Percentiles rank a stretch among this genome's conserved stretches.
Evolutionary conservation across 2,329 filamentous ascomycete species (phyloP).

Genomic region (Aureobasidium sp.): DNA sequence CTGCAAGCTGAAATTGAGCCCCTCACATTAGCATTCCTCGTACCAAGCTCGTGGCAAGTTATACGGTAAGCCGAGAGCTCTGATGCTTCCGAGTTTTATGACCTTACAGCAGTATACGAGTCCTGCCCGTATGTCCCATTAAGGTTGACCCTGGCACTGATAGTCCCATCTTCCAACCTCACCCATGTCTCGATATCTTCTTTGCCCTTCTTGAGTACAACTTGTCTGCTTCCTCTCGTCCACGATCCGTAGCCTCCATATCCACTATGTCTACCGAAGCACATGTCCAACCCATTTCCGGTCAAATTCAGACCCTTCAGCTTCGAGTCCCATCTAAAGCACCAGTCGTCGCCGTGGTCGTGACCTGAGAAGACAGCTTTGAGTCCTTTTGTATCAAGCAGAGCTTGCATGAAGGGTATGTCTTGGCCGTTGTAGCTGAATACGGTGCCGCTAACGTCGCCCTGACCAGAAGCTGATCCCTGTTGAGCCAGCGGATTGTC

Average conservation of each 20-base stretch:
- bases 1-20: too few relatives aligned
- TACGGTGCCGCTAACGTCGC: conserved; percentile 22
- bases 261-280: conserved; percentile 21
- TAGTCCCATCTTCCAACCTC: conserved; percentile 22
- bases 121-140: conserved; percentile 24
- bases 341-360: conserved; percentile 44
- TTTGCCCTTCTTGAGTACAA: conserved; percentile 16
- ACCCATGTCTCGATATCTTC: conserved; percentile 24
- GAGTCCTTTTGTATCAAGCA: conserved; percentile 46
- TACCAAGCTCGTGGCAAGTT: too few relatives aligned
- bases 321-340: conserved; percentile 22
- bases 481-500: conserved; percentile 33
- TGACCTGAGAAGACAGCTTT: conserved; percentile 56
- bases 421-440: conserved; percentile 41
- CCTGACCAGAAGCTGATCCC: conserved; percentile 28
- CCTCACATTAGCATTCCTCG: too few relatives aligned
- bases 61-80: too few relatives aligned
- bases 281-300: conserved; percentile 25
- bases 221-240: conserved; percentile 23
- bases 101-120: conserved; percentile 18
- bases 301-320: conserved; percentile 20
- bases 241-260: conserved; percentile 25
- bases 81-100: not conserved
- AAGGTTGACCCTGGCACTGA: conserved; percentile 21
- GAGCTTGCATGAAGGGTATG: conserved; percentile 52